Evolutionary conservation across 345 rosid genomes (phyloP).

Genomic region (Pistacia integerrima): DNA sequence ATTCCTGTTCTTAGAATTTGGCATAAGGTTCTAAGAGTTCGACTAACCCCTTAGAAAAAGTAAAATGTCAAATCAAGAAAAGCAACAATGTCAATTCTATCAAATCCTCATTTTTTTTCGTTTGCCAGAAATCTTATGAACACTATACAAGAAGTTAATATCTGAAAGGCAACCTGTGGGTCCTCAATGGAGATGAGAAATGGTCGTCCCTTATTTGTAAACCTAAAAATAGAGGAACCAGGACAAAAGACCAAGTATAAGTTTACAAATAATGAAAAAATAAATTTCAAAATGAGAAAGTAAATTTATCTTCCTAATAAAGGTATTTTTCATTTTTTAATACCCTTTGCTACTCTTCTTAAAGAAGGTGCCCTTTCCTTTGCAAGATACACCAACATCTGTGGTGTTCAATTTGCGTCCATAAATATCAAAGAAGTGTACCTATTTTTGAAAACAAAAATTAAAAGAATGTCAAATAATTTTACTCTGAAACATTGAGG

Average conservation of each 20-base stretch:
- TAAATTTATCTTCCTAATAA: not conserved
- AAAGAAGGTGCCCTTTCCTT: constrained; percentile 62
- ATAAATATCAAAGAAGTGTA: constrained; percentile 84
- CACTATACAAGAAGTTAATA: not conserved
- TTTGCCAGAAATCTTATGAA: constrained; percentile 13
- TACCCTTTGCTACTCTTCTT: constrained; percentile 77
- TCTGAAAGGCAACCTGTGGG: constrained; percentile 66
- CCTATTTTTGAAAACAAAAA: constrained; percentile 43
- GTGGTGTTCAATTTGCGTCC: constrained; percentile 76
- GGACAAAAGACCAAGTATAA: constrained; percentile 9
- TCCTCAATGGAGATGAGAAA: constrained; percentile 89
- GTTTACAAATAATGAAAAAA: not conserved
- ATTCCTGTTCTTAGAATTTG: not conserved
- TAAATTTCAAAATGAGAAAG: constrained; percentile 1
- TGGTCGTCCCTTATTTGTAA: constrained; percentile 58
- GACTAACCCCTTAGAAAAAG: not conserved
- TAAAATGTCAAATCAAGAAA: not conserved
- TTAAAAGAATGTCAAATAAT: not conserved
- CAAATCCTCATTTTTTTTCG: not conserved
- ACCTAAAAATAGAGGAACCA: constrained; percentile 40
- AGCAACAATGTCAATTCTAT: not conserved
- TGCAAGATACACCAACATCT: constrained; percentile 93
- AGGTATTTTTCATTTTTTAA: constrained; percentile 11
- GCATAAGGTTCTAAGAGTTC: constrained; percentile 2
- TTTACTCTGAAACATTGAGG: not conserved